Conservation (phyloP, 176 grass and related monocot genomes). For the Eragrostis nindensis region DNA sequence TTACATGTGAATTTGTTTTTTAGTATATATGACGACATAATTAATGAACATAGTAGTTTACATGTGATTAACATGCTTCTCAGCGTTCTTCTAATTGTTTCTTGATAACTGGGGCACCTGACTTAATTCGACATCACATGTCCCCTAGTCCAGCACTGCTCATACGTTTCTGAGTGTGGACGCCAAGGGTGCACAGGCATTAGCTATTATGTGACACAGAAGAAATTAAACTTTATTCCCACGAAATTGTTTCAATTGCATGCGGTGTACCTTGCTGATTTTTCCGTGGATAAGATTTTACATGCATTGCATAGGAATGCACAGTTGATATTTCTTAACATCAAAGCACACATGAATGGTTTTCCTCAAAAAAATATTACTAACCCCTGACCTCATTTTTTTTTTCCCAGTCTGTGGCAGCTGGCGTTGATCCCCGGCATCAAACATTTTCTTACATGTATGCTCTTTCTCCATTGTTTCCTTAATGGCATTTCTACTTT, state of each 20-base stretch:
- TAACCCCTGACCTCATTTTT: slow-evolving; percentile 33
- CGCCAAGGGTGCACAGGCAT: slow-evolving; percentile 1
- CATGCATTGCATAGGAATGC: slow-evolving; percentile 1
- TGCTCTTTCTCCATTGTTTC: slow-evolving; percentile 29
- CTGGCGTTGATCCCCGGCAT: slow-evolving; percentile 89
- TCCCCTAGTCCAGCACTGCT: not conserved
- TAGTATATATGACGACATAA: not conserved
- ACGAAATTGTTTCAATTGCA: not conserved
- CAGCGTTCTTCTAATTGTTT: not conserved
- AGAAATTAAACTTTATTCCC: slow-evolving; percentile 19
- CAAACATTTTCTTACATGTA: slow-evolving; percentile 97
- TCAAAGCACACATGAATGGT: not conserved
- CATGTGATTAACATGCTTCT: not conserved
- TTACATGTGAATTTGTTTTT: not conserved
- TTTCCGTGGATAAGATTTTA: slow-evolving; percentile 20
- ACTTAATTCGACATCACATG: not conserved
- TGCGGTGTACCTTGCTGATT: not conserved
- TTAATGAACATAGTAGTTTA: not conserved
- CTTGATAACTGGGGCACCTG: not conserved
- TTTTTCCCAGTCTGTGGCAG: slow-evolving; percentile 68
- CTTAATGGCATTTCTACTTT: slow-evolving; percentile 6
- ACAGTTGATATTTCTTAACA: slow-evolving; percentile 7
- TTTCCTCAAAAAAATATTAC: not conserved
- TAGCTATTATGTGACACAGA: not conserved
- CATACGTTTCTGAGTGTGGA: slow-evolving; percentile 29